phyloP scores from a whole-genome alignment of 2,329 filamentous ascomycete species.

The Myriangium duriaei region DNA sequence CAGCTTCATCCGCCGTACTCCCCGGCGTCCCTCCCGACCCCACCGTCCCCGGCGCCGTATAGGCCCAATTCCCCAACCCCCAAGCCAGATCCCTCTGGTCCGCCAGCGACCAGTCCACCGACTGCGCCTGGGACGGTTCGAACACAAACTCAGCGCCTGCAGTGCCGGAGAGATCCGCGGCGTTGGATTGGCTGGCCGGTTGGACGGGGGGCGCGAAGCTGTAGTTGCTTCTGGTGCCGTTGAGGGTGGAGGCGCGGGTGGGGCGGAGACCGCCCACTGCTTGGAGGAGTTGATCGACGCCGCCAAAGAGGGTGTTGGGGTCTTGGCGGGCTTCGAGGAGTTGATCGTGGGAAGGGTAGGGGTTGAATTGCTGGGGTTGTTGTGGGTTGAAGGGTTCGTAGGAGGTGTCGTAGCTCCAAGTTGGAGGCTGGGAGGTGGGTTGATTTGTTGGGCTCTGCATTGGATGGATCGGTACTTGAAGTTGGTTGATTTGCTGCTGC shows the following conservation, averaged over 20 bases:
- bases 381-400: slow-evolving; percentile 1
- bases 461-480: slow-evolving; percentile 8
- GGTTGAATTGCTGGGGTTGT: slow-evolving; percentile 1
- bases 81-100: slow-evolving; percentile 49
- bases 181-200: neutral
- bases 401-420: neutral
- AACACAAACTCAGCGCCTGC: slow-evolving; percentile 34
- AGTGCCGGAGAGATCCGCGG: neutral
- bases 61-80: slow-evolving; percentile 51
- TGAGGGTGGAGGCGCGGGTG: neutral
- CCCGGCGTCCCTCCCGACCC: no score
- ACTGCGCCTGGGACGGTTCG: neutral
- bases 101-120: slow-evolving; percentile 38
- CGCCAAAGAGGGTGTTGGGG: slow-evolving; percentile 44
- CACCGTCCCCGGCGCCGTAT: neutral
- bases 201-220: neutral
- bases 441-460: slow-evolving; percentile 4
- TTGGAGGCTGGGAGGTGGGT: slow-evolving; percentile 1
- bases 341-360: slow-evolving; percentile 8
- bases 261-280: slow-evolving; percentile 31
- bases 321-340: slow-evolving; percentile 17
- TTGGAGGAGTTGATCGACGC: slow-evolving; percentile 47
- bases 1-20: neutral
- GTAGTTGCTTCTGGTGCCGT: neutral
- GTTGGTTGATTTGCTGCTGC: slow-evolving; percentile 9